Base-by-base conservation (phyloP, 441 rosid genomes). In the Gossypium schwendimanii region DNA sequence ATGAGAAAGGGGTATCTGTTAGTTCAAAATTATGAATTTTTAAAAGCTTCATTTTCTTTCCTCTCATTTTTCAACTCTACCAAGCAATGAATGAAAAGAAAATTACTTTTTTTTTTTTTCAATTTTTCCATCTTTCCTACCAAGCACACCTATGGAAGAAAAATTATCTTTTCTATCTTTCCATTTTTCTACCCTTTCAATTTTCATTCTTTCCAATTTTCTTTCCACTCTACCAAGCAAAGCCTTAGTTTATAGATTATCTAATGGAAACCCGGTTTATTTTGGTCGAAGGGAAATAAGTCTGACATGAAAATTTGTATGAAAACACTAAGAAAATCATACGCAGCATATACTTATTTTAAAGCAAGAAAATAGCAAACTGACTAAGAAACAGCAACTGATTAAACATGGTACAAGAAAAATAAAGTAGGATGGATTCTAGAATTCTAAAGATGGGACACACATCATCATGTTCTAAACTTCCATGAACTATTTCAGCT, bases 261-360 rank as follows among this genome's bases (percentile, higher is more conserved):
- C 69, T 61, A 9, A 49, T 0, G 52, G 10, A 50, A 9, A 55
- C n/a, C 23, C 14, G 6, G 31, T 58, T 14, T 36, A 3, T 26
- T 17, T 44, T 14, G 18, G n/a, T 10, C 6, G 9, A 73, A 39
- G 24, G 24, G 54, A 23, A 12, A 60, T 12, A 26, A 6, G 3
- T n/a, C n/a, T 28, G 12, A 63, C n/a, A 33, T 28, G 21, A 14
- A 18, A 1, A n/a, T 50, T 14, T 36, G 45, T 47, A 17, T 36
- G 11, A 44, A 54, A 70, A 57, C 18, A 47, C 31, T 47, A 47
- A 15, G 59, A 73, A 73, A 4, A 49, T 68, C 44, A 54, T 53
- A 52, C n/a, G 10, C 11, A 11, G 50, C 47, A 50, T 47, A 44
- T 72, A 23, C 69, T 20, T 20, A 14, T 12, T 33, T 8, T 1